Percentiles rank a stretch among this genome's conserved stretches.
phyloP scores from a whole-genome alignment of 495 filamentous ascomycete genomes.

The Platismatia glauca region DNA sequence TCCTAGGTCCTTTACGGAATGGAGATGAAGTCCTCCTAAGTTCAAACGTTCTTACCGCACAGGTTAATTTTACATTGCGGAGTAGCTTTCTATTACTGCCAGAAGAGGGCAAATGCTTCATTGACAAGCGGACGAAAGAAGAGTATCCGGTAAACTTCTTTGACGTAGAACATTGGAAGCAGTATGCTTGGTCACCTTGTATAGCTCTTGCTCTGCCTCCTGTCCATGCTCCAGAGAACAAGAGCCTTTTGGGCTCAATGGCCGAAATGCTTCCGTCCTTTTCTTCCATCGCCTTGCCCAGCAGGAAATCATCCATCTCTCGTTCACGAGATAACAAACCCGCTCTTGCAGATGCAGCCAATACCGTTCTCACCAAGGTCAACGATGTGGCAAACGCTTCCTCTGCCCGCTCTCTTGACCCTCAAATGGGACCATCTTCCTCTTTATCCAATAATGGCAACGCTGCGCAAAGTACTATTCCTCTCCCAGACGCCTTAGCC shows the following conservation, averaged over 20 bases:
- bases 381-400: slow-evolving; percentile 24
- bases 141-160: slow-evolving; percentile 83
- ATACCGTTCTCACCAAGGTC: slow-evolving; percentile 20
- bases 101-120: slow-evolving; percentile 80
- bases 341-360: slow-evolving; percentile 18
- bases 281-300: slow-evolving; percentile 15
- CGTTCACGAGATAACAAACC: slow-evolving; percentile 2
- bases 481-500: slow-evolving; percentile 43
- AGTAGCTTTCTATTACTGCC: slow-evolving; percentile 81
- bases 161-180: slow-evolving; percentile 66
- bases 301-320: slow-evolving; percentile 4
- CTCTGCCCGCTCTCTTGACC: slow-evolving; percentile 29
- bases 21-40: slow-evolving; percentile 86
- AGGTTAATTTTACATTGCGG: slow-evolving; percentile 89
- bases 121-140: slow-evolving; percentile 73
- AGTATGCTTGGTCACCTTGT: slow-evolving; percentile 71
- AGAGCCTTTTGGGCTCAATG: slow-evolving; percentile 40
- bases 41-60: slow-evolving; percentile 82
- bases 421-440: slow-evolving; percentile 35
- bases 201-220: slow-evolving; percentile 52
- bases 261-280: slow-evolving; percentile 23
- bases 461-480: slow-evolving; percentile 34
- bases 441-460: slow-evolving; percentile 34
- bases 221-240: slow-evolving; percentile 20
- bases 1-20: slow-evolving; percentile 81